These are phyloP conservation scores for Tolypocladium paradoxum DNA, from an alignment of 2,329 filamentous ascomycete genomes.

Conservation along the genomic window DNA sequence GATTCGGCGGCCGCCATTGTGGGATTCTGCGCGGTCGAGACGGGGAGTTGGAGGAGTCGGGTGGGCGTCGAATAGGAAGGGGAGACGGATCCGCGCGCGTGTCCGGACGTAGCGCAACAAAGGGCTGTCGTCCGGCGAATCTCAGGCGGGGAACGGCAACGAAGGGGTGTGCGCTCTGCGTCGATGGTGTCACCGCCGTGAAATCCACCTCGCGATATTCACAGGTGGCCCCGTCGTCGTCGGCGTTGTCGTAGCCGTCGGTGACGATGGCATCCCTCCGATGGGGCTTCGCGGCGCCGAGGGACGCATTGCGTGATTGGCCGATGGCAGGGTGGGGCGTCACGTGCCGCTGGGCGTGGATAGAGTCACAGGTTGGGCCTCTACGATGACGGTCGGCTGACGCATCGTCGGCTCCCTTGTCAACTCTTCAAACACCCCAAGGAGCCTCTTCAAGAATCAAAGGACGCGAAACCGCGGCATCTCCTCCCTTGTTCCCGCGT, in stretches of 20 bases:
- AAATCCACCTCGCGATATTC: neutral
- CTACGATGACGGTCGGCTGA: neutral
- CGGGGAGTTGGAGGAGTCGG: neutral
- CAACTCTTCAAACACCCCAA: neutral
- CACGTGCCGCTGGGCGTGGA: neutral
- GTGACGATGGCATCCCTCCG: neutral
- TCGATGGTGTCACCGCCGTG: neutral
- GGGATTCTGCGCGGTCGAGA: neutral
- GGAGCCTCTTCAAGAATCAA: neutral
- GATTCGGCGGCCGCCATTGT: conserved; percentile 31
- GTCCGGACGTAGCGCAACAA: neutral
- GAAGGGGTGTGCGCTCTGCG: neutral
- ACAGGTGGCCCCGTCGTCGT: neutral
- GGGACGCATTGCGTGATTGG: neutral
- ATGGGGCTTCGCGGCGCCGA: neutral
- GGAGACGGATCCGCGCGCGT: neutral
- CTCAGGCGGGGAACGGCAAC: too few species aligned
- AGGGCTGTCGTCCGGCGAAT: neutral
- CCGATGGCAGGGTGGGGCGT: neutral
- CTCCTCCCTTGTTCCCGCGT: neutral
- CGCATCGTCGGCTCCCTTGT: neutral
- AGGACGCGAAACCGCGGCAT: neutral
- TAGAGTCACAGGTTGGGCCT: neutral
- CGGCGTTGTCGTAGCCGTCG: neutral
- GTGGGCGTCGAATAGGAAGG: neutral